These are phyloP conservation scores for Cadophora gregata DNA, from an alignment of 2,329 filamentous ascomycete genomes.

Conservation along the genomic window DNA sequence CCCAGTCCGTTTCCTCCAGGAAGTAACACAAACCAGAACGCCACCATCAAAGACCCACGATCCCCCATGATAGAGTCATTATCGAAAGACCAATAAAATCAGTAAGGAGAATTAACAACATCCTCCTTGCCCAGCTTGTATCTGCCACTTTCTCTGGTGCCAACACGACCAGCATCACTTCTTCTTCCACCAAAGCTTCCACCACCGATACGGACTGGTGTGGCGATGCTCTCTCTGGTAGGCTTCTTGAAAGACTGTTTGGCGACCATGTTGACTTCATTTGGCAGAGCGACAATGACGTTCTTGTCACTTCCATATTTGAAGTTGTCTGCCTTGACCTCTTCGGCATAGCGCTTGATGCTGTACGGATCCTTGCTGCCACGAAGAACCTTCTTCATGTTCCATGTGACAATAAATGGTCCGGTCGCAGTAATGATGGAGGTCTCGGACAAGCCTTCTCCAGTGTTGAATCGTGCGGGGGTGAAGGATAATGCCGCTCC, in stretches of 20 bases:
- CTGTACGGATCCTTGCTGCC: slow-evolving; percentile 88
- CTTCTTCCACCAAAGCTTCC: slow-evolving; percentile 52
- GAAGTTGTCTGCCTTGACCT: slow-evolving; percentile 98
- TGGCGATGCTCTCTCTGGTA: slow-evolving; percentile 88
- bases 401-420: slow-evolving; percentile 97
- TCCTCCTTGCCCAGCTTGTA: slow-evolving; percentile 82
- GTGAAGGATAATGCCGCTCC: slow-evolving; percentile 87
- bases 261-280: slow-evolving; percentile 97
- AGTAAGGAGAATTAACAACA: slow-evolving; percentile 77
- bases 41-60: slow-evolving; percentile 22
- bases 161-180: slow-evolving; percentile 55
- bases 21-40: slow-evolving; percentile 18
- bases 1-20: background rate
- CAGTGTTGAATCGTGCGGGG: slow-evolving; percentile 91
- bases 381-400: slow-evolving; percentile 83
- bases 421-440: slow-evolving; percentile 97
- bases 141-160: slow-evolving; percentile 60
- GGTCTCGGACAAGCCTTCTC: slow-evolving; percentile 80
- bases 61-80: slow-evolving; percentile 29
- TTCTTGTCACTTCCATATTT: slow-evolving; percentile 97
- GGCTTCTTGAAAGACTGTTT: slow-evolving; percentile 85
- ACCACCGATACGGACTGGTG: slow-evolving; percentile 51
- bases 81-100: slow-evolving; percentile 27
- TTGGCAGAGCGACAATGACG: slow-evolving; percentile 93
- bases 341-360: slow-evolving; percentile 94